Evolutionary conservation across 2,329 filamentous ascomycete species (phyloP).

Genomic region (Pestalotiopsis sp.): DNA sequence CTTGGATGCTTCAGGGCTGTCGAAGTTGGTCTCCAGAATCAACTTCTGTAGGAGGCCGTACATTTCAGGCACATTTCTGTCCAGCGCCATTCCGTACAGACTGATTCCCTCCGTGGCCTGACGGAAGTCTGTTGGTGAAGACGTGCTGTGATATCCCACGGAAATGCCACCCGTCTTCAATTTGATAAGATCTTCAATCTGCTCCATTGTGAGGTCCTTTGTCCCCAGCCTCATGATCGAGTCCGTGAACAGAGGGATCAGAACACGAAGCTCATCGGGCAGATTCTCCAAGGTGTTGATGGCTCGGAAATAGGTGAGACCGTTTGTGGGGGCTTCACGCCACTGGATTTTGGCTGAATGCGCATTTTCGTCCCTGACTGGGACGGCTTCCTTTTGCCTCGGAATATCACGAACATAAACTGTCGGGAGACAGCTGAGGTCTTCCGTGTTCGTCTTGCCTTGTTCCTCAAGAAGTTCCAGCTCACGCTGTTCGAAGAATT

Average conservation of each 20-base stretch:
- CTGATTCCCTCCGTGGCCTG: slow-evolving; percentile 78
- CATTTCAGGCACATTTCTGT: slow-evolving; percentile 89
- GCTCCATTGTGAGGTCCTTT: slow-evolving; percentile 83
- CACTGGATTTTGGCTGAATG: slow-evolving; percentile 75
- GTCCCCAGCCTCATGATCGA: slow-evolving; percentile 93
- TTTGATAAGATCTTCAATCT: slow-evolving; percentile 94
- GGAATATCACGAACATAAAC: slow-evolving; percentile 89
- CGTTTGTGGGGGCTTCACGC: slow-evolving; percentile 92
- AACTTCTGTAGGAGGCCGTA: slow-evolving; percentile 80
- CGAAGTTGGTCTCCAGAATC: slow-evolving; percentile 86
- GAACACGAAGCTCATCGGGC: slow-evolving; percentile 78
- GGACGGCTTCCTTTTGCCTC: slow-evolving; percentile 64
- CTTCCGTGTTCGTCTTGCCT: slow-evolving; percentile 79
- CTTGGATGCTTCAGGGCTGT: slow-evolving; percentile 74
- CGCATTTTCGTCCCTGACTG: slow-evolving; percentile 63
- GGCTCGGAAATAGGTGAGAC: slow-evolving; percentile 91
- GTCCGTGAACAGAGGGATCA: slow-evolving; percentile 89
- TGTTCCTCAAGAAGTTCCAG: slow-evolving; percentile 79
- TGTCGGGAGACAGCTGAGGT: slow-evolving; percentile 84
- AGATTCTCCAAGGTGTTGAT: slow-evolving; percentile 78
- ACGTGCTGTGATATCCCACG: slow-evolving; percentile 79
- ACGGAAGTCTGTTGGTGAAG: slow-evolving; percentile 71
- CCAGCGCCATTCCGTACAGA: slow-evolving; percentile 83
- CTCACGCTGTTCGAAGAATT: slow-evolving; percentile 75
- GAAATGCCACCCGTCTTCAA: slow-evolving; percentile 91